phyloP scores from a whole-genome alignment of 176 grass and related monocot species.

The Raddia distichophylla region DNA sequence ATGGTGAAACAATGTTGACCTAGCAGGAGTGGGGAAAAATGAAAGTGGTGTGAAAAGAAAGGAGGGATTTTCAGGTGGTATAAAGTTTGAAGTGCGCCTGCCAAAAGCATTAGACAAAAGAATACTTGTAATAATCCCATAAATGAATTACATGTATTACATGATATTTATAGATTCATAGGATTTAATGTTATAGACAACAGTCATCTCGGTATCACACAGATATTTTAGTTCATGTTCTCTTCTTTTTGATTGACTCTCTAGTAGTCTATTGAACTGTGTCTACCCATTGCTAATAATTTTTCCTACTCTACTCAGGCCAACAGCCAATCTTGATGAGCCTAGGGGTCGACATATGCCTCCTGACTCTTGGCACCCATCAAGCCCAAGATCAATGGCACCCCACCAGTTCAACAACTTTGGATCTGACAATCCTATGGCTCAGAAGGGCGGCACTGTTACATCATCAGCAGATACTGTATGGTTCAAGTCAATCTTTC shows the following conservation, averaged over 20 bases:
- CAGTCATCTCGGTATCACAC: not conserved
- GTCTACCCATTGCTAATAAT: slow-evolving; percentile 25
- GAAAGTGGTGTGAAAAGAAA: not conserved
- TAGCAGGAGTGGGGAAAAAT: not conserved
- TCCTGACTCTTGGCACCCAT: slow-evolving; percentile 68
- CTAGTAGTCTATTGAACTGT: not conserved
- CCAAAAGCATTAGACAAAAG: slow-evolving; percentile 1
- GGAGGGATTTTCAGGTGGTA: not conserved
- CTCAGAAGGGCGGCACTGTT: slow-evolving; percentile 48
- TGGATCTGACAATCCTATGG: slow-evolving; percentile 60
- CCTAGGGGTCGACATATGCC: slow-evolving; percentile 62
- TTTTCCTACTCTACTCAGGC: slow-evolving; percentile 47
- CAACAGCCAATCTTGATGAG: slow-evolving; percentile 92
- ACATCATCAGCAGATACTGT: slow-evolving; percentile 74
- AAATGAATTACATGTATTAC: slow-evolving; percentile 14
- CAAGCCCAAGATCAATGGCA: slow-evolving; percentile 69
- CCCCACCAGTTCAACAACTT: slow-evolving; percentile 71
- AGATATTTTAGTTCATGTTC: slow-evolving; percentile 19
- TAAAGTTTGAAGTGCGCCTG: not conserved
- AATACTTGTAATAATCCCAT: not conserved
- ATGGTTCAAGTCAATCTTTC: slow-evolving; percentile 43
- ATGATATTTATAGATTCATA: not conserved
- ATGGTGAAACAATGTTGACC: not conserved
- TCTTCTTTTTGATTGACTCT: slow-evolving; percentile 13
- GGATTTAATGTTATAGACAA: not conserved